These are phyloP conservation scores for Pachysandra terminalis DNA, from an alignment of 164 flowering plant species.

Conservation along the genomic window DNA sequence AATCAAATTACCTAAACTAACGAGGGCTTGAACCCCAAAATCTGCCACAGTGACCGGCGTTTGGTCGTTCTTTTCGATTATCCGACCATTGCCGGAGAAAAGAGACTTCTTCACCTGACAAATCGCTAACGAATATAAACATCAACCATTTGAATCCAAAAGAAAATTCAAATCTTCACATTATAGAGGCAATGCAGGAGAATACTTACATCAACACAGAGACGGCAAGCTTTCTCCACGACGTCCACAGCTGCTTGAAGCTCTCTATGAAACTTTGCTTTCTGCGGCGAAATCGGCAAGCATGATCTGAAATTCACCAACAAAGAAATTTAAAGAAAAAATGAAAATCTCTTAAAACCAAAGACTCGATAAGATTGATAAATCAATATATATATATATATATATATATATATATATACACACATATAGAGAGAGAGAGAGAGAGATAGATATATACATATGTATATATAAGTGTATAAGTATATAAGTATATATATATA, in stretches of 20 bases:
- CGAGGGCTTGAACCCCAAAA: constrained; percentile 84
- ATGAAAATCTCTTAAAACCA: background rate
- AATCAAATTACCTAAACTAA: constrained; percentile 67
- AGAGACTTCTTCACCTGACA: constrained; percentile 63
- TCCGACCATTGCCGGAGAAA: constrained; percentile 46
- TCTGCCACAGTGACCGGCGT: constrained; percentile 88
- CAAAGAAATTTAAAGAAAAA: background rate
- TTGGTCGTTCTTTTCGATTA: constrained; percentile 72
- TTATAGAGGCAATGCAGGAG: background rate
- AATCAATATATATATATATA: no score
- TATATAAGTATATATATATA: no score
- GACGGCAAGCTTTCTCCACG: constrained; percentile 80
- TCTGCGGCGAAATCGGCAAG: constrained; percentile 49
- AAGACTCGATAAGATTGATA: background rate
- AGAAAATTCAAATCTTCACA: background rate
- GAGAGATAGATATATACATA: no score
- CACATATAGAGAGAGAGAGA: no score
- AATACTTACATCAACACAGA: constrained; percentile 65
- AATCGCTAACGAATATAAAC: constrained; percentile 1
- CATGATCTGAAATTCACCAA: constrained; percentile 32
- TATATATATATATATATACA: no score
- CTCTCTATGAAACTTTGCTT: constrained; percentile 67
- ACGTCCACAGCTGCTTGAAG: constrained; percentile 76
- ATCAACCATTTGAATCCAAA: constrained; percentile 2
- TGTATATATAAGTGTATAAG: no score